These are phyloP conservation scores for Coemansia sp. DNA, from an alignment of 192 early-diverging fungal genomes.

Conservation along the genomic window DNA sequence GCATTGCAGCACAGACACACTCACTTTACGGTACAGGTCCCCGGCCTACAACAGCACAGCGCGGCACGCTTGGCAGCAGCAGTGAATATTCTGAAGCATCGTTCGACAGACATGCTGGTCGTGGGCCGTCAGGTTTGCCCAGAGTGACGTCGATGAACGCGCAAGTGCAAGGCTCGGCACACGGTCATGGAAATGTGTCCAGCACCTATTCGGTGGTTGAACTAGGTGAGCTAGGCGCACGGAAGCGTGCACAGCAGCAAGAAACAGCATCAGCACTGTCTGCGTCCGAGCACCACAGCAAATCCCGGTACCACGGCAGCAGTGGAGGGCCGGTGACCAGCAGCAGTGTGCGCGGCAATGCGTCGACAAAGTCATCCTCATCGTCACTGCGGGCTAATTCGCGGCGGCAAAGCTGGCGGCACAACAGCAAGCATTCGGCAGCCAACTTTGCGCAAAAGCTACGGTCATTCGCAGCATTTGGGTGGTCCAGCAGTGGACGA, in stretches of 20 bases:
- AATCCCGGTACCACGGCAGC: neutral
- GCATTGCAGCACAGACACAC: conserved; percentile 2
- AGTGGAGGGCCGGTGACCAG: neutral
- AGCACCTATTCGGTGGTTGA: conserved; percentile 4
- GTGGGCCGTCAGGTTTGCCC: conserved; percentile 7
- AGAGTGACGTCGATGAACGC: neutral
- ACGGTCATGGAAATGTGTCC: neutral
- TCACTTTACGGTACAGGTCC: conserved; percentile 9
- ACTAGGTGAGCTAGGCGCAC: neutral
- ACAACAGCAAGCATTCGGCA: conserved; percentile 24
- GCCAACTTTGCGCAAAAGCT: conserved; percentile 49
- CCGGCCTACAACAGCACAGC: conserved; percentile 2
- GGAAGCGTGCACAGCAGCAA: neutral
- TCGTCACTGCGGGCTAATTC: conserved; percentile 25
- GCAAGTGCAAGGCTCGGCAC: neutral
- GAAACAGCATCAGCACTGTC: neutral
- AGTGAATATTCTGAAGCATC: conserved; percentile 19
- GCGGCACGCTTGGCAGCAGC: conserved; percentile 5
- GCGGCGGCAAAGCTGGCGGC: conserved; percentile 44
- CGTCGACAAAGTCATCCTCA: conserved; percentile 45
- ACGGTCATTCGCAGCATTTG: conserved; percentile 46
- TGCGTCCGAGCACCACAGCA: neutral
- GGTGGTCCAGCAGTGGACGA: conserved; percentile 23
- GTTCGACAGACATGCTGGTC: conserved; percentile 18
- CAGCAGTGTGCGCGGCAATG: neutral